Evolutionary conservation across 805 yeast species (phyloP).

Genomic region (Danielia oregonensis): DNA sequence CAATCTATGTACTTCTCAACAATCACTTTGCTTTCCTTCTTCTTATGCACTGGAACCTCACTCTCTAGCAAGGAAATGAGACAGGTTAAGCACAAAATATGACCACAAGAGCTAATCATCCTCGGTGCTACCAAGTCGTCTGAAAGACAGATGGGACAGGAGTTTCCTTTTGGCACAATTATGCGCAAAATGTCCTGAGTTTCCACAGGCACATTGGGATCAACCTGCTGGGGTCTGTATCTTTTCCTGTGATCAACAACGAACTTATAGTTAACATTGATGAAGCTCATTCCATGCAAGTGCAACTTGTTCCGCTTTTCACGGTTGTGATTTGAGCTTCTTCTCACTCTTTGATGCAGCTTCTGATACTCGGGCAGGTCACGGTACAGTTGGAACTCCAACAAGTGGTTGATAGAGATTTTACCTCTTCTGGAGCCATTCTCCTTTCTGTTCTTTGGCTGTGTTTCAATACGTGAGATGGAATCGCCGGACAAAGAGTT

Average conservation of each 20-base stretch:
- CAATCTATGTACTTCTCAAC: constrained; percentile 61
- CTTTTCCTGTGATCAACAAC: constrained; percentile 64
- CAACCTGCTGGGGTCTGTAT: constrained; percentile 55
- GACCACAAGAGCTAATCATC: constrained; percentile 90
- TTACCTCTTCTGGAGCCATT: constrained; percentile 37
- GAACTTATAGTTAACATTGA: constrained; percentile 82
- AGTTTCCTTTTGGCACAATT: constrained; percentile 67
- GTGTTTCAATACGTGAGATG: constrained; percentile 6
- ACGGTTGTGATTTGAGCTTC: not conserved
- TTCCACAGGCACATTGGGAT: constrained; percentile 74
- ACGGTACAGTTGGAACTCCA: constrained; percentile 49
- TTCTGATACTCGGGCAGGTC: constrained; percentile 36
- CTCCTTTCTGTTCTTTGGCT: constrained; percentile 5
- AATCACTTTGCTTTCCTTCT: constrained; percentile 31
- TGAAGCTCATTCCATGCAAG: constrained; percentile 61
- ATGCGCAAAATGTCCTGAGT: constrained; percentile 63
- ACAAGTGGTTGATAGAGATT: constrained; percentile 59
- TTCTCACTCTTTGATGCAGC: constrained; percentile 7
- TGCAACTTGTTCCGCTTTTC: constrained; percentile 29
- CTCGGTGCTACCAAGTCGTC: constrained; percentile 88
- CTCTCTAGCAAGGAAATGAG: constrained; percentile 66
- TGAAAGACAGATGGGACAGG: constrained; percentile 88
- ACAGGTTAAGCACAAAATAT: constrained; percentile 82
- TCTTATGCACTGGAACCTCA: constrained; percentile 37
- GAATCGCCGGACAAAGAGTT: constrained; percentile 4